Base-by-base conservation (phyloP, 1,139 yeast species). In the Suhomyces chickasaworum region DNA sequence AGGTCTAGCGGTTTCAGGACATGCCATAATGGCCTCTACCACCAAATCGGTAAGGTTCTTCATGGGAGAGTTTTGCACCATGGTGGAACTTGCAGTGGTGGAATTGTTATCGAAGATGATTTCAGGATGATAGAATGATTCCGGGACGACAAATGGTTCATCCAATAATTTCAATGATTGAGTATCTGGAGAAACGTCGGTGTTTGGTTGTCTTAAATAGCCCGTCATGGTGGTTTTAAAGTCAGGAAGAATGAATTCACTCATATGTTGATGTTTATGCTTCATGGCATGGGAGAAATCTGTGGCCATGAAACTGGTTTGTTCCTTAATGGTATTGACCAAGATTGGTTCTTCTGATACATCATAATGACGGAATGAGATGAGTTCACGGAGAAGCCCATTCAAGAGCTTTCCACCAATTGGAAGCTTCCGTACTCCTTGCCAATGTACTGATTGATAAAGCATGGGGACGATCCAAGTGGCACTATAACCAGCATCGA, bases 301-400 rank as follows among this genome's bases (percentile, higher is more conserved):
- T 12, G 60, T 55, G 1, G 96, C 84, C 39, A 91, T 81, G 62
- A 81, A 90, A 57, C 93, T 81, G 6, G 95, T 78, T 30, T 80
- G 73, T 58, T 93, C 97, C 60, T 95, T 93, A 54, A 95, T 87
- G 33, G 87, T 84, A 60, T 91, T 89, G 43, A 93, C 84, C 42
- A 95, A 69, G 7, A 87, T 75, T 0, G 96, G 87, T 64, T 95
- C 99, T 51, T 91, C 97, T 62, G 89, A 84, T 58, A 95, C 91
- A 60, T 95, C 95, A 65, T 91, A 93, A 68, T 95, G 95, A 48
- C 98, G 77, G 61, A 88, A 93, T 3, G 97, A 89, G 13, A 93
- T 80, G 37, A 89, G 75, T 58, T 93, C 99, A 51, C 90, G 75
- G 42, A 95, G 66, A 44, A 86, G 80, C 8, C 97, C 96, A 46